phyloP scores from a whole-genome alignment of 1,139 yeast genomes.

The Yamadazyma oceani region DNA sequence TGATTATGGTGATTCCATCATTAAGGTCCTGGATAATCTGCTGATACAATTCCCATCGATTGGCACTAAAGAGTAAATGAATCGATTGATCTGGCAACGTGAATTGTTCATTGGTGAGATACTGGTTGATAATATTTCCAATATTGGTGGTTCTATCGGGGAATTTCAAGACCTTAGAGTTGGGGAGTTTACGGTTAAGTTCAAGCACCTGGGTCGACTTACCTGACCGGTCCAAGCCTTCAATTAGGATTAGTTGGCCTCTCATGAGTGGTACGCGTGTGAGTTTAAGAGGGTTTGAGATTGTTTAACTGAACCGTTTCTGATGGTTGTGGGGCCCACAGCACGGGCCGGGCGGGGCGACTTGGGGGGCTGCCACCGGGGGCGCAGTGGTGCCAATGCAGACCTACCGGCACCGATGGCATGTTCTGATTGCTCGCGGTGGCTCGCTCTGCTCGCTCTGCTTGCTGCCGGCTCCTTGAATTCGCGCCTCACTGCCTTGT shows the following conservation, averaged over 20 bases:
- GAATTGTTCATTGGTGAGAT: slow-evolving; percentile 54
- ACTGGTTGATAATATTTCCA: slow-evolving; percentile 75
- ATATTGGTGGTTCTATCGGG: slow-evolving; percentile 85
- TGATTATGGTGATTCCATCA: slow-evolving; percentile 58
- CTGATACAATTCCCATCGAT: slow-evolving; percentile 81
- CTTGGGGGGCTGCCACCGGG: too few relatives aligned
- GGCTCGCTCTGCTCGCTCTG: too few relatives aligned
- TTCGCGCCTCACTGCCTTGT: not conserved
- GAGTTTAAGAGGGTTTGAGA: too few relatives aligned
- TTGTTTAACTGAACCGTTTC: too few relatives aligned
- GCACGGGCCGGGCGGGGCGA: too few relatives aligned
- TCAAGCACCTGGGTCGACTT: slow-evolving; percentile 81
- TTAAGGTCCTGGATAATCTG: slow-evolving; percentile 47
- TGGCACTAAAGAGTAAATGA: slow-evolving; percentile 88
- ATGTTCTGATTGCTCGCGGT: too few relatives aligned
- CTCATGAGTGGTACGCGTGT: slow-evolving; percentile 26
- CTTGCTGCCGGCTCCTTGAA: too few relatives aligned
- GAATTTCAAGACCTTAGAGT: slow-evolving; percentile 62
- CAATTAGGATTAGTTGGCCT: slow-evolving; percentile 78
- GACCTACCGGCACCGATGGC: too few relatives aligned
- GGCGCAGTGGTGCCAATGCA: too few relatives aligned
- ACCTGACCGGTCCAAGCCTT: slow-evolving; percentile 94
- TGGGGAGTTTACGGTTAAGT: slow-evolving; percentile 39
- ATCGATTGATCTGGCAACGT: slow-evolving; percentile 70
- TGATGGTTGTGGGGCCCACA: too few relatives aligned